These are phyloP conservation scores for Tulasnella sp. DNA, from an alignment of 768 basidiomycete species.

Conservation along the genomic window DNA sequence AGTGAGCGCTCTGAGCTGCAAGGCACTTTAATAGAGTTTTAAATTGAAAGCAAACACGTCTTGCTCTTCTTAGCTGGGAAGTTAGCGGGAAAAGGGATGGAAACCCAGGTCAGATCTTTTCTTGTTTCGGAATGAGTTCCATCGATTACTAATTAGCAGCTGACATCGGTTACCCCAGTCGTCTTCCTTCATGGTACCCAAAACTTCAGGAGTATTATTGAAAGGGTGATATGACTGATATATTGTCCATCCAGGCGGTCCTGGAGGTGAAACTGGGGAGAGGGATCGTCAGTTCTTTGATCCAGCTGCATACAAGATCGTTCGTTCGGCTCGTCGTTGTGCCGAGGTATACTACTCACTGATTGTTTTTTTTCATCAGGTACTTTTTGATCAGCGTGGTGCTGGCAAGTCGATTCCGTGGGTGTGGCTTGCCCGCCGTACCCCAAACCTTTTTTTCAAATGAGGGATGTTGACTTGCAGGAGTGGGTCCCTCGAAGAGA, in stretches of 20 bases:
- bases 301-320: conserved; percentile 71
- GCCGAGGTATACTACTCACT: no score
- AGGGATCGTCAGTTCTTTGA: conserved; percentile 76
- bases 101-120: conserved; percentile 47
- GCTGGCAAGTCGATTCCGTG: conserved; percentile 83
- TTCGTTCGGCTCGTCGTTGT: no score
- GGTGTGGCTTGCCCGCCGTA: no score
- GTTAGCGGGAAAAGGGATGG: conserved; percentile 71
- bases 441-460: conserved; percentile 7
- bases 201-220: no score
- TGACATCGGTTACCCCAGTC: conserved; percentile 36
- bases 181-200: conserved; percentile 63
- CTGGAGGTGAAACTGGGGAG: conserved; percentile 64
- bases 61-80: conserved; percentile 52
- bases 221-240: not conserved
- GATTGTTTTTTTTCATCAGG: conserved; percentile 15
- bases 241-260: conserved; percentile 46
- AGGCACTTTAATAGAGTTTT: not conserved
- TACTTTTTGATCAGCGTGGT: conserved; percentile 87
- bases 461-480: conserved; percentile 34
- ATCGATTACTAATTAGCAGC: not conserved
- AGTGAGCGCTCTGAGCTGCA: conserved; percentile 24
- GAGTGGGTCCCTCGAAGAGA: conserved; percentile 67
- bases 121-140: not conserved
- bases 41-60: not conserved